Evolutionary conservation across 805 yeast species (phyloP).

Genomic region (Ogataea henricii): DNA sequence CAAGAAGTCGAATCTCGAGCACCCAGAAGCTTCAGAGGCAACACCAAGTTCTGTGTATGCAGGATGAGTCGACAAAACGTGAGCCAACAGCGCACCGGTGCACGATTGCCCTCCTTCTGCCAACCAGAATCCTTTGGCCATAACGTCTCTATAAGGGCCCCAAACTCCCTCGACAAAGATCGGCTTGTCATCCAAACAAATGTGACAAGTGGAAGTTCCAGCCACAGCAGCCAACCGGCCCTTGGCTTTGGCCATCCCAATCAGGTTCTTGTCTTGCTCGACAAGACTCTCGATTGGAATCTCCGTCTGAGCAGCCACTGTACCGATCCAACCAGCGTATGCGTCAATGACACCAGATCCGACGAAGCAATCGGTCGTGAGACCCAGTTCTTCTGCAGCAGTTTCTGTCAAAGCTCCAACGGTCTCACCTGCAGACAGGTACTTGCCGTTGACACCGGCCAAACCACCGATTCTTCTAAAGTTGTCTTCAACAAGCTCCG

Average conservation of each 20-base stretch:
- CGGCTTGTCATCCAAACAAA: slow-evolving; percentile 80
- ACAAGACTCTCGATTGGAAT: slow-evolving; percentile 51
- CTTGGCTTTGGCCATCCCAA: slow-evolving; percentile 59
- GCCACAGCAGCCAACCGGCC: slow-evolving; percentile 97
- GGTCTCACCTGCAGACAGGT: slow-evolving; percentile 84
- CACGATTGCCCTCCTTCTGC: slow-evolving; percentile 99
- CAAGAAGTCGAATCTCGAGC: slow-evolving; percentile 79
- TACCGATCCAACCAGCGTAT: slow-evolving; percentile 98
- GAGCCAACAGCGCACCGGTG: slow-evolving; percentile 92
- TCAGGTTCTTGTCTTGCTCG: slow-evolving; percentile 47
- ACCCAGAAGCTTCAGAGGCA: slow-evolving; percentile 65
- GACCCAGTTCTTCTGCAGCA: slow-evolving; percentile 83
- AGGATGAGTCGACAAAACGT: slow-evolving; percentile 85
- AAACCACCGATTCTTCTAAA: slow-evolving; percentile 84
- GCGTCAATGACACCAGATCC: slow-evolving; percentile 98
- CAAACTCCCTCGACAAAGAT: slow-evolving; percentile 95
- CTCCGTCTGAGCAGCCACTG: slow-evolving; percentile 89
- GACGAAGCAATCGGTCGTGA: slow-evolving; percentile 76
- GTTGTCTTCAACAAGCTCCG: slow-evolving; percentile 75
- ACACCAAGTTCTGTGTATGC: slow-evolving; percentile 73
- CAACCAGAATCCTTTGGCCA: slow-evolving; percentile 89
- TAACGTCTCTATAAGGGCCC: slow-evolving; percentile 96
- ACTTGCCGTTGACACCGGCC: slow-evolving; percentile 68
- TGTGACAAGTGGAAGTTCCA: slow-evolving; percentile 97
- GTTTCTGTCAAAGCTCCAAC: slow-evolving; percentile 69